Evolutionary conservation across 768 basidiomycete genomes (phyloP), one percentile per base, ranked within the genome.

Genomic region (Podaxis sp.): DNA sequence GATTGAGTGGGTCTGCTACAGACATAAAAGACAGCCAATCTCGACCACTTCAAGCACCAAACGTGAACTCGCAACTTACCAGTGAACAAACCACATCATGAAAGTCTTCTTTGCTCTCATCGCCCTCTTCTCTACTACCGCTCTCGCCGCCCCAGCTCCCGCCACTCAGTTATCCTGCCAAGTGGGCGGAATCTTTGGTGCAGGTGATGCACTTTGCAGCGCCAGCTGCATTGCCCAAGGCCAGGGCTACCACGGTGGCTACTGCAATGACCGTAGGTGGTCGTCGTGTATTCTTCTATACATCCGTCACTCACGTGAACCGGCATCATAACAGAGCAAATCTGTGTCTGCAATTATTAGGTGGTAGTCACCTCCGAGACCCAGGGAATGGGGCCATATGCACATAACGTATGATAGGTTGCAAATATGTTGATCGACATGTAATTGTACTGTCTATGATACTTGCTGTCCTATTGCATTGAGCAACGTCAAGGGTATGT

Each of bases 201-300:
- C 46, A 36, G 59, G 30, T 17, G 33, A 60, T 28, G 59, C 59
- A 10, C 50, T 50, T 41, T 60, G 59, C 59, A 48, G 44, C 4
- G 49, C 50, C 5, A 53, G 50, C 17, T 60, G 59, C 59, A 60
- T 60, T 22, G 59, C 30, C 17, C 59, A 53, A 41, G n/a, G 26
- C 0, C 30, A 52, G 28, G 59, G 50, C n/a, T 60, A 36, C 50
- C 49, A 60, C 13, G 59, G 59, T 36, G 59, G 59, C 8, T 60
- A 22, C n/a, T 60, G 59, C 37, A 24, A 60, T 40, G 59, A 60
- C 28, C 59, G 59, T 60, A 53, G 1, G 59, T 60, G 11, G 15
- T 10, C 5, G 1, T 7, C 7, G 7, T 12, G 11, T 41, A 6
- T 17, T 13, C 24, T 30, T 52, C 11, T 30, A 0, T 0, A 7